Conservation (phyloP, 495 filamentous ascomycete genomes). For the Hamigera avellanea region DNA sequence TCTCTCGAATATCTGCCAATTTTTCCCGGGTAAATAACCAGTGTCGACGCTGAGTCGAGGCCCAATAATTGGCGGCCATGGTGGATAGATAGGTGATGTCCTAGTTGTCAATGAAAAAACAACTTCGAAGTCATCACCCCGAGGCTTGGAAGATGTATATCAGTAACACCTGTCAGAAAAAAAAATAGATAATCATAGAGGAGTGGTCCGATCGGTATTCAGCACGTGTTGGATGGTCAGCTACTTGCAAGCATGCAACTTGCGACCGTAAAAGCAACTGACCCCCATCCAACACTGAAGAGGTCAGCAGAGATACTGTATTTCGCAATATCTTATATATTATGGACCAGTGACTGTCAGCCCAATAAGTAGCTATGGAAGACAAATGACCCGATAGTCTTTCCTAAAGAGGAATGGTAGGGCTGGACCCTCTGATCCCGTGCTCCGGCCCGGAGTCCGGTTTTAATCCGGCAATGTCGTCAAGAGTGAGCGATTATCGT, state of each 20-base stretch:
- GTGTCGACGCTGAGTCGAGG: conserved; percentile 75
- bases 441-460: conserved; percentile 25
- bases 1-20: conserved; percentile 58
- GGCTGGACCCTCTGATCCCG: conserved; percentile 24
- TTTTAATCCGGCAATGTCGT: conserved; percentile 10
- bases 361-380: not conserved
- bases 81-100: conserved; percentile 1
- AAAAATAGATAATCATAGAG: no score
- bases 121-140: no score
- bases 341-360: no score
- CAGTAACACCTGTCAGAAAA: no score
- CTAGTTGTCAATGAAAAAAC: no score
- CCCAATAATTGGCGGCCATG: conserved; percentile 98
- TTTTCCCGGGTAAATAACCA: conserved; percentile 84
- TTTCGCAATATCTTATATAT: no score
- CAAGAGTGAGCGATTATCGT: conserved; percentile 24
- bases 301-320: not conserved
- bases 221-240: not conserved
- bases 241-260: not conserved
- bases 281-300: not conserved
- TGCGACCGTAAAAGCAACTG: no score
- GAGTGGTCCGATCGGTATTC: not conserved
- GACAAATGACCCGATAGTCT: not conserved
- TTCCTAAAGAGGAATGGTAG: conserved; percentile 26
- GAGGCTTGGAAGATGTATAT: no score